These are phyloP conservation scores for Claviceps lovelessii DNA, from an alignment of 2,329 filamentous ascomycete genomes.

Conservation along the genomic window DNA sequence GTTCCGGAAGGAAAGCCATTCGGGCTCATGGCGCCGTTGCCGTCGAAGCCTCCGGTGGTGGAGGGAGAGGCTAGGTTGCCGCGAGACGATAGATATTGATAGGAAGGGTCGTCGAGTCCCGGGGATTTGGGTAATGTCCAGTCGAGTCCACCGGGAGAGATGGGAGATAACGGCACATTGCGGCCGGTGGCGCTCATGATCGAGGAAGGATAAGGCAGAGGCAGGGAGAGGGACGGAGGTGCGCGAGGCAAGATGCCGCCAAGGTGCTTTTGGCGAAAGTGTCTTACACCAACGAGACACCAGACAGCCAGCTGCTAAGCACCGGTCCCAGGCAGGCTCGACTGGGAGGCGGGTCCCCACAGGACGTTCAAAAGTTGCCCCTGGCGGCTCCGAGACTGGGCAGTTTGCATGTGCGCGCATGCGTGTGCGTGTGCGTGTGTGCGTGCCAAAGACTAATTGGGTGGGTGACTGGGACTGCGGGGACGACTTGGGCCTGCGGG, in stretches of 20 bases:
- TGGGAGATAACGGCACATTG: constrained; percentile 66
- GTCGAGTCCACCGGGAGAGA: constrained; percentile 72
- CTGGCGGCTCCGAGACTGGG: constrained; percentile 4
- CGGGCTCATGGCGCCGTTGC: constrained; percentile 38
- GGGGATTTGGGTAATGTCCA: constrained; percentile 63
- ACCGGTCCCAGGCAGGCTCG: constrained; percentile 1
- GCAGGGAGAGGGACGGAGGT: constrained; percentile 10
- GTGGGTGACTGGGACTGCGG: neutral
- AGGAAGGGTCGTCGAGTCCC: constrained; percentile 35
- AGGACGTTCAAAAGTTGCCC: neutral
- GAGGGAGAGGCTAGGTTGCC: constrained; percentile 54
- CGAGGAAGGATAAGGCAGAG: constrained; percentile 10
- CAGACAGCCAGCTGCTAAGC: neutral
- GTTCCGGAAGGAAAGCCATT: constrained; percentile 44
- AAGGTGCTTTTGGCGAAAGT: constrained; percentile 2
- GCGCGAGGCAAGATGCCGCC: constrained; percentile 8
- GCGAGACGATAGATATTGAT: constrained; percentile 32
- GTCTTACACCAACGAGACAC: constrained; percentile 11
- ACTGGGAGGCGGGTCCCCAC: constrained; percentile 2
- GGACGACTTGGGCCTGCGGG: too few relatives aligned
- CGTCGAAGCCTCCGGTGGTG: constrained; percentile 48
- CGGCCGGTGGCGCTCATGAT: constrained; percentile 51
- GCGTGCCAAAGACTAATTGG: neutral
- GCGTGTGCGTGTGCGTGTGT: neutral
- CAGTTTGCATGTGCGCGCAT: neutral